A percentile compares a stretch with the other conserved stretches of the same genome.
Conservation (phyloP, 108 stramenopile species). For the Skeletonema tropicum region DNA sequence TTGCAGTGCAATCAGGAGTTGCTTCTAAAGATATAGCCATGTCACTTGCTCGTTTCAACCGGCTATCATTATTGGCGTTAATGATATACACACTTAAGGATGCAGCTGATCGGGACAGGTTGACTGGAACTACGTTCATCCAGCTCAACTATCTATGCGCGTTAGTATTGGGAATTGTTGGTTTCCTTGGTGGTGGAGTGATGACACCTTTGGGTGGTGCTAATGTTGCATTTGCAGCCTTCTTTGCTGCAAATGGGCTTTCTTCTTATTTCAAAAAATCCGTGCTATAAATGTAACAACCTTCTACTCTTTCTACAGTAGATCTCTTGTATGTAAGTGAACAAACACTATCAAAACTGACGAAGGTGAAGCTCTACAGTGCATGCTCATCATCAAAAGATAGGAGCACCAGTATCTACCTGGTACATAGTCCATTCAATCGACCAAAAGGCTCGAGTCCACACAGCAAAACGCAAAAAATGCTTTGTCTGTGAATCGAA, state of each 20-base stretch:
- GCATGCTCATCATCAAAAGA: no score
- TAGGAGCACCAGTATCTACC: no score
- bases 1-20: neutral
- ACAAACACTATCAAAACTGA: no score
- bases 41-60: constrained; percentile 40
- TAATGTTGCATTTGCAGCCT: constrained; percentile 13
- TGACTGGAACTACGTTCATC: constrained; percentile 71
- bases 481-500: constrained; percentile 1
- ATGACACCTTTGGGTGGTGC: constrained; percentile 15
- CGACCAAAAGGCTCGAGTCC: no score
- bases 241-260: constrained; percentile 29
- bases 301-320: no score
- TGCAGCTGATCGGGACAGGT: constrained; percentile 68
- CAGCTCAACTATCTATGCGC: constrained; percentile 58
- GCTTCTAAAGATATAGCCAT: constrained; percentile 6
- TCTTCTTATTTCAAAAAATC: constrained; percentile 18
- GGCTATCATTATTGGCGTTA: constrained; percentile 50
- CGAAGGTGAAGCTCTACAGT: no score
- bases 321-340: no score
- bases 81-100: constrained; percentile 67
- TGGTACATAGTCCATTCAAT: no score
- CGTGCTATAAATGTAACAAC: no score
- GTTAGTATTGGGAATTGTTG: constrained; percentile 9
- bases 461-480: neutral
- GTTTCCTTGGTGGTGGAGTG: constrained; percentile 11